Percentiles rank a stretch among this genome's conserved stretches.
phyloP scores from a whole-genome alignment of 768 basidiomycete species.

The Coprinellus micaceus region DNA sequence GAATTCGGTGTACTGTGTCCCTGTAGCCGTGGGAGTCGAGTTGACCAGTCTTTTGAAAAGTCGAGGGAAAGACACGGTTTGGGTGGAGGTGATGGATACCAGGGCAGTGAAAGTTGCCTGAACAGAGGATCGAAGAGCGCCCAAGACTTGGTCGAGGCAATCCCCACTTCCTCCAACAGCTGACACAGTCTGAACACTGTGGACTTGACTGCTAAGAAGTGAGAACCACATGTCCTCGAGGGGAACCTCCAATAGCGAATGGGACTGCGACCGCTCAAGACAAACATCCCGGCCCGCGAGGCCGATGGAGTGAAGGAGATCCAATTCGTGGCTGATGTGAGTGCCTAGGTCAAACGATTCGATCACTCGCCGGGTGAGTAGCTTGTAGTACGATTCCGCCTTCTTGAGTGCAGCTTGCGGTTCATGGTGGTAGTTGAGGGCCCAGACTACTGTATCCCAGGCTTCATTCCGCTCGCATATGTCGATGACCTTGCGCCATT shows the following conservation, averaged over 20 bases:
- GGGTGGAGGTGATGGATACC: conserved; percentile 78
- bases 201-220: conserved; percentile 77
- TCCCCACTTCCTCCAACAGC: conserved; percentile 17
- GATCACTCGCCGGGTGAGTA: conserved; percentile 43
- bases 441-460: conserved; percentile 82
- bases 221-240: conserved; percentile 90
- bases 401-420: conserved; percentile 64
- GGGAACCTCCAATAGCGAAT: conserved; percentile 36
- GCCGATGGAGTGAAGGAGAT: conserved; percentile 55
- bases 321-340: conserved; percentile 34
- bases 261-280: conserved; percentile 54
- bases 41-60: conserved; percentile 91
- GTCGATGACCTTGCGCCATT: conserved; percentile 50
- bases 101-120: conserved; percentile 82
- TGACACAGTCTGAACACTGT: conserved; percentile 71
- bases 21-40: conserved; percentile 53
- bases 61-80: conserved; percentile 82
- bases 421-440: conserved; percentile 59
- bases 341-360: conserved; percentile 28
- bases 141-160: conserved; percentile 32
- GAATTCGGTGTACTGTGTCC: conserved; percentile 85
- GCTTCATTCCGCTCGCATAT: conserved; percentile 66
- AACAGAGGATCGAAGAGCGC: conserved; percentile 65
- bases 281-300: conserved; percentile 66
- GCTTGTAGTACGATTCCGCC: conserved; percentile 55